Evolutionary conservation across 192 early-diverging fungal genomes (phyloP).

Genomic region (Diversispora eburnea): DNA sequence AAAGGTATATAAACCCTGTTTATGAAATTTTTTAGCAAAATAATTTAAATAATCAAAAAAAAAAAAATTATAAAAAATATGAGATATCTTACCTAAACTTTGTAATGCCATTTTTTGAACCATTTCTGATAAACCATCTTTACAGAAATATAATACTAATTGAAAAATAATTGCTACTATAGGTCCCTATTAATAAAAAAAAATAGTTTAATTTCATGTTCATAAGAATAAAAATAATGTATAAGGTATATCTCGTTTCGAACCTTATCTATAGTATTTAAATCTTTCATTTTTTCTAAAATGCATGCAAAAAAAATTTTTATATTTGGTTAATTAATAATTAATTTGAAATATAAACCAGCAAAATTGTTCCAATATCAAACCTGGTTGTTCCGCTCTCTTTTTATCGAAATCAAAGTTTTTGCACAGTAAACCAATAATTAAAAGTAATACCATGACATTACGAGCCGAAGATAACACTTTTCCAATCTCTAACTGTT

Average conservation of each 20-base stretch:
- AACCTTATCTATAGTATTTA: slow-evolving; percentile 31
- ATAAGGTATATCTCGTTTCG: neutral
- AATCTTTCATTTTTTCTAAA: slow-evolving; percentile 30
- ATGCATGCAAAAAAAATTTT: neutral
- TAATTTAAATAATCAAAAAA: neutral
- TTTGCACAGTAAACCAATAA: slow-evolving; percentile 67
- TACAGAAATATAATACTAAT: slow-evolving; percentile 29
- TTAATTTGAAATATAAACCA: neutral
- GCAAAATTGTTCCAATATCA: neutral
- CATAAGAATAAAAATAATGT: neutral
- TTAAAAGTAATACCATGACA: slow-evolving; percentile 66
- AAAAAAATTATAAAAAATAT: neutral
- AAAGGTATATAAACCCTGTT: slow-evolving; percentile 66
- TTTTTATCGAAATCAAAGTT: slow-evolving; percentile 73
- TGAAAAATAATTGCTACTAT: slow-evolving; percentile 28
- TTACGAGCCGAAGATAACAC: slow-evolving; percentile 39
- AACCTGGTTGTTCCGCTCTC: slow-evolving; percentile 23
- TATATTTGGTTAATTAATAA: neutral
- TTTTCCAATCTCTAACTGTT: slow-evolving; percentile 33
- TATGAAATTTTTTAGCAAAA: neutral
- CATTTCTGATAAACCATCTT: slow-evolving; percentile 29
- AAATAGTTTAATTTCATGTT: neutral
- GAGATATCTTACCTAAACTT: slow-evolving; percentile 43
- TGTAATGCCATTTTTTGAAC: slow-evolving; percentile 59
- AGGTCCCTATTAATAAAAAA: slow-evolving; percentile 14